Evolutionary conservation across 148 eudicot species (phyloP).

Genomic region (Mesembryanthemum crystallinum): DNA sequence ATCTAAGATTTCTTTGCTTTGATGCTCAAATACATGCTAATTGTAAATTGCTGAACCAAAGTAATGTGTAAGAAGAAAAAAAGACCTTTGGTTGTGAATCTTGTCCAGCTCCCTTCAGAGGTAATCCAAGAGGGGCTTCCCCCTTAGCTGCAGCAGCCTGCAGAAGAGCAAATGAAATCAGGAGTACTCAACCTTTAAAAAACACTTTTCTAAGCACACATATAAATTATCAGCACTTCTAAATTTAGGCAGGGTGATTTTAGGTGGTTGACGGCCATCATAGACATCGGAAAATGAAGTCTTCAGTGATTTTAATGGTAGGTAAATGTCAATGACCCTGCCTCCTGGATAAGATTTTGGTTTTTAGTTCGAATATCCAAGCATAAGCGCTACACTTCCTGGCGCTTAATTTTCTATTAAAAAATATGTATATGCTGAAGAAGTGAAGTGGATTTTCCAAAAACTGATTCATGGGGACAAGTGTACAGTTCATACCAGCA

Average conservation of each 20-base stretch:
- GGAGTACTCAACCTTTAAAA: not conserved
- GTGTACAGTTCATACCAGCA: constrained; percentile 1
- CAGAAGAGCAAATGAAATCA: constrained; percentile 10
- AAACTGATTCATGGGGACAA: not conserved
- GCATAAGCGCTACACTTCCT: not conserved
- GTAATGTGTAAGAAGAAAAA: not conserved
- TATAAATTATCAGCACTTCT: not conserved
- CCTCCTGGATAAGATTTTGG: not conserved
- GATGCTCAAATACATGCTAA: not conserved
- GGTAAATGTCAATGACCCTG: too few relatives aligned
- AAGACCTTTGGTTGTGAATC: constrained; percentile 81
- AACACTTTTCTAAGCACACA: not conserved
- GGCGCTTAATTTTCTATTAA: too few relatives aligned
- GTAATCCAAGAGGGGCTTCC: constrained; percentile 95
- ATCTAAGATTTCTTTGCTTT: not conserved
- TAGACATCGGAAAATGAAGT: not conserved
- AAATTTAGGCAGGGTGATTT: not conserved
- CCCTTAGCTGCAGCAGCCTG: constrained; percentile 99
- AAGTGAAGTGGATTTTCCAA: not conserved
- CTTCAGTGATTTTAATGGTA: too few relatives aligned
- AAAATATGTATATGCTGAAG: too few relatives aligned
- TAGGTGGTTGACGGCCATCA: not conserved
- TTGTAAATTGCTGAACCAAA: constrained; percentile 21
- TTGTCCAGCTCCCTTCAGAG: constrained; percentile 92
- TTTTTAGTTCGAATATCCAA: not conserved